These are phyloP conservation scores for Trifolium fragiferum DNA, from an alignment of 306 rosid species.

Conservation along the genomic window DNA sequence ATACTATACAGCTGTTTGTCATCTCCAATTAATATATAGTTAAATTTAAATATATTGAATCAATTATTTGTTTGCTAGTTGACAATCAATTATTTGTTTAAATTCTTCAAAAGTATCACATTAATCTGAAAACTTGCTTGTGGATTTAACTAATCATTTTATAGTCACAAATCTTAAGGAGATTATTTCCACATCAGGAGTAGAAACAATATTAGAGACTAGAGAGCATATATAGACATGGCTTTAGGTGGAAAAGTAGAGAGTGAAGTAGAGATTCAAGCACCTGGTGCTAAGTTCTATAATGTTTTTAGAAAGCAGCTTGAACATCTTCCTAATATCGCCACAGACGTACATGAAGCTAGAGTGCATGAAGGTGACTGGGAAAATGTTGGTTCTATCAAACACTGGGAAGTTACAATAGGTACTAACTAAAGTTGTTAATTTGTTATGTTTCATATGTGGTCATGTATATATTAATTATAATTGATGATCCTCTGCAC, in stretches of 20 bases:
- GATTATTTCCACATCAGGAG: background rate
- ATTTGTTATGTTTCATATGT: background rate
- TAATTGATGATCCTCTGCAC: too few relatives aligned
- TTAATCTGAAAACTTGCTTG: background rate
- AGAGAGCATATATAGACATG: slow-evolving; percentile 28
- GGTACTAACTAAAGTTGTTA: slow-evolving; percentile 29
- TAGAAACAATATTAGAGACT: background rate
- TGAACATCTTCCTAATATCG: slow-evolving; percentile 34
- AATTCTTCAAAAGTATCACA: background rate
- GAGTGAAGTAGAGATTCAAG: slow-evolving; percentile 42
- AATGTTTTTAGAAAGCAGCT: slow-evolving; percentile 28
- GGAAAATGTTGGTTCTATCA: slow-evolving; percentile 54
- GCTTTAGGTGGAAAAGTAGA: slow-evolving; percentile 43
- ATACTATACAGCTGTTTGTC: background rate
- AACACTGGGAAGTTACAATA: slow-evolving; percentile 46
- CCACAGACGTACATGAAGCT: slow-evolving; percentile 37
- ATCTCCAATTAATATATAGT: background rate
- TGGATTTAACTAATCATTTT: background rate
- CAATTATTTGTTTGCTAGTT: too few relatives aligned
- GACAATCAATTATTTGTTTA: background rate
- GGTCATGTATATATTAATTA: too few relatives aligned
- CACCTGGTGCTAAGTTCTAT: slow-evolving; percentile 41
- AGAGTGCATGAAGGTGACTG: slow-evolving; percentile 63
- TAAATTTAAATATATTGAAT: background rate
- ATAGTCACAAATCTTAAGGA: background rate